Conservation (phyloP, 2,329 filamentous ascomycete species). For the Aspergillus sp. region DNA sequence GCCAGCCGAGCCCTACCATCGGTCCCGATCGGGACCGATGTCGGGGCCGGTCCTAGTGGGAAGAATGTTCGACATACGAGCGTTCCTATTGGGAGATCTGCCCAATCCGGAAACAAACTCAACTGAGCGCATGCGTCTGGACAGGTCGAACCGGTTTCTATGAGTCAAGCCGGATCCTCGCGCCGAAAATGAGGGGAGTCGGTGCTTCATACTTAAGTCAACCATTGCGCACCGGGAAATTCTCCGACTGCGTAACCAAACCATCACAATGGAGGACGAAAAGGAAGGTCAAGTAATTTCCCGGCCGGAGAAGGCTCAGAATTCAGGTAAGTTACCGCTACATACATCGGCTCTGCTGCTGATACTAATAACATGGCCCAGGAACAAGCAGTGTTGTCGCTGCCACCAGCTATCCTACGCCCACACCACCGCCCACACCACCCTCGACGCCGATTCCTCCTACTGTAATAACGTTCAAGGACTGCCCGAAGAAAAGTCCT, state of each 20-base stretch:
- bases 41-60: slow-evolving; percentile 10
- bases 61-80: not conserved
- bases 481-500: slow-evolving; percentile 24
- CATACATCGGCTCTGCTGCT: not conserved
- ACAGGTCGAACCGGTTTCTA: slow-evolving; percentile 13
- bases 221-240: not conserved
- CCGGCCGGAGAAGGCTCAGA: not conserved
- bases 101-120: not conserved
- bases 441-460: not conserved
- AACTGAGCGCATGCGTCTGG: slow-evolving; percentile 5
- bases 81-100: slow-evolving; percentile 2
- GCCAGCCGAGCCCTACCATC: slow-evolving; percentile 4
- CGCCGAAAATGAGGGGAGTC: not conserved
- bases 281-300: not conserved
- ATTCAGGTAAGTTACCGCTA: not conserved
- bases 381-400: not conserved
- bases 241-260: not conserved
- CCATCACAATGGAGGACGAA: slow-evolving; percentile 1
- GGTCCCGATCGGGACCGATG: slow-evolving; percentile 20
- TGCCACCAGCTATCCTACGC: not conserved
- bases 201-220: slow-evolving; percentile 6
- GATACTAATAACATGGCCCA: not conserved
- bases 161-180: slow-evolving; percentile 21
- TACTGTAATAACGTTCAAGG: slow-evolving; percentile 26
- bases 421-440: not conserved